Conservation (phyloP, 75 land plant species). For the Pseudotsuga menziesii region DNA sequence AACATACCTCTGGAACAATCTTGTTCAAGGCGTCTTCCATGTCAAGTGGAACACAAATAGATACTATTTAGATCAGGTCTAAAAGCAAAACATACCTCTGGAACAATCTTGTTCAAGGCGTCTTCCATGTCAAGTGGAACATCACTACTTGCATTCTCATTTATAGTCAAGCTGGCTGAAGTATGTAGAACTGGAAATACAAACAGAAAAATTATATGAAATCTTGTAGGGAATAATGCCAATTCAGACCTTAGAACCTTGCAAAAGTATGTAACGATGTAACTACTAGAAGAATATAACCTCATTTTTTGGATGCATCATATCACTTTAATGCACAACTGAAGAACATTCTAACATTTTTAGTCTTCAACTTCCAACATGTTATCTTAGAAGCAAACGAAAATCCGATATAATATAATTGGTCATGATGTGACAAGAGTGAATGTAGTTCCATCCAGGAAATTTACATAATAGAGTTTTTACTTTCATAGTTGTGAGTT, state of each 20-base stretch:
- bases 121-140: slow-evolving; percentile 59
- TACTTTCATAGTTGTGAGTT: slow-evolving; percentile 1
- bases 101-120: slow-evolving; percentile 38
- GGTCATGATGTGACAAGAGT: not conserved
- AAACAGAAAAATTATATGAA: not conserved
- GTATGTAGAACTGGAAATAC: slow-evolving; percentile 41
- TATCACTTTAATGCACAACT: not conserved
- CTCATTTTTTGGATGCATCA: not conserved
- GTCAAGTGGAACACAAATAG: slow-evolving; percentile 36
- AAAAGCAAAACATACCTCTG: slow-evolving; percentile 30
- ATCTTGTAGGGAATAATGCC: not conserved
- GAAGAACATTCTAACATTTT: not conserved
- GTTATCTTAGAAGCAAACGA: slow-evolving; percentile 4
- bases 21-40: slow-evolving; percentile 48
- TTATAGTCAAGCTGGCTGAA: slow-evolving; percentile 52
- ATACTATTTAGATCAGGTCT: not conserved
- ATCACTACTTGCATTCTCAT: slow-evolving; percentile 54
- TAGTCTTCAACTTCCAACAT: not conserved
- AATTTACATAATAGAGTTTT: slow-evolving; percentile 1
- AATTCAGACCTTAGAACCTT: not conserved
- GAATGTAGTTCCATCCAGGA: slow-evolving; percentile 2
- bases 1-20: slow-evolving; percentile 43
- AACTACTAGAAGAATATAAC: slow-evolving; percentile 4
- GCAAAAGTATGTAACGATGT: too few relatives aligned
- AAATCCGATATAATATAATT: not conserved